Base-by-base conservation (phyloP, 2,329 filamentous ascomycete species). In the Cladosporium sp. region DNA sequence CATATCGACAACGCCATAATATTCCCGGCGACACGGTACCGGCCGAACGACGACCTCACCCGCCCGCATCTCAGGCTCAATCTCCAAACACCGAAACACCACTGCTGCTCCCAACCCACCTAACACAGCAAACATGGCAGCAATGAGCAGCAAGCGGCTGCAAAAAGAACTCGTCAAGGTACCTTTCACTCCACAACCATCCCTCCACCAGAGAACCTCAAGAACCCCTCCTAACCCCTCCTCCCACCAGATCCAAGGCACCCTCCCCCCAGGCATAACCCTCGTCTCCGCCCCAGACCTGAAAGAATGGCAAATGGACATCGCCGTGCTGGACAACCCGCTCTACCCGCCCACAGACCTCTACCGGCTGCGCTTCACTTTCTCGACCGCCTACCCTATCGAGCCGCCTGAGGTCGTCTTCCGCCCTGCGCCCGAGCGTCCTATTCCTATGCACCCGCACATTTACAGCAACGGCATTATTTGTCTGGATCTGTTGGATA, bases 401-500 rank as follows among this genome's bases (percentile, higher is more conserved):
- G 93, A 97, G 78, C 89, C 94, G 0, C 94, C 94, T 22, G 94
- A 99, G 80, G 94, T 97, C 65, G 89, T 89, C 59, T 99, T 99
- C 71, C 81, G 67, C 78, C 84, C 55, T 73, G 84, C 36, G 39
- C 72, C 76, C 0, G 73, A 74, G 40, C 81, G 83, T 42, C 77
- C 80, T 2, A 92, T 99, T 68, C 94, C 94, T 1, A 92, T 96
- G 73, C 94, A 99, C 70, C 94, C 94, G 3, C 94, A 99, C 77
- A 90, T 99, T 74, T 99, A 99, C 79, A 94, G 89, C 67, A 99
- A 99, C 75, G 94, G 94, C 67, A 96, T 97, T 74, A 99, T 99
- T 72, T 99, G 94, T 70, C 88, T 99, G 51, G 94, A 99, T 68
- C 84, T 99, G 1, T 85, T 99, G 8, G 91, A 91, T 55, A 80